These are phyloP conservation scores for thale cress (Arabidopsis thaliana) DNA, from an alignment of 345 rosid species.

Conservation along the genomic window TAIR10.1 NC_003071.7:19030001-19030500, in stretches of 20 bases:
- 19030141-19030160: background rate
- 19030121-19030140: too few species aligned
- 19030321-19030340: constrained; percentile 28
- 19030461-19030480: background rate
- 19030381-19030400: background rate
- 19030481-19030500: constrained; percentile 15
- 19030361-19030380: background rate
- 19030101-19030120: too few species aligned
- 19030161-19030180: too few species aligned
- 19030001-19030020: too few species aligned
- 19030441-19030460: background rate
- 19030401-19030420: background rate
- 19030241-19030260: background rate
- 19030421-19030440: constrained; percentile 13
- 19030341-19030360: background rate
- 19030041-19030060: too few species aligned
- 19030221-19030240: background rate
- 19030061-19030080: too few species aligned
- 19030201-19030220: background rate
- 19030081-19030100: too few species aligned
- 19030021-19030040: too few species aligned
- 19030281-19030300: background rate
- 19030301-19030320: constrained; percentile 7
- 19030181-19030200: background rate
- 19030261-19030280: background rate